phyloP scores from a whole-genome alignment of 257 asterid species.

The Primulina eburnea region DNA sequence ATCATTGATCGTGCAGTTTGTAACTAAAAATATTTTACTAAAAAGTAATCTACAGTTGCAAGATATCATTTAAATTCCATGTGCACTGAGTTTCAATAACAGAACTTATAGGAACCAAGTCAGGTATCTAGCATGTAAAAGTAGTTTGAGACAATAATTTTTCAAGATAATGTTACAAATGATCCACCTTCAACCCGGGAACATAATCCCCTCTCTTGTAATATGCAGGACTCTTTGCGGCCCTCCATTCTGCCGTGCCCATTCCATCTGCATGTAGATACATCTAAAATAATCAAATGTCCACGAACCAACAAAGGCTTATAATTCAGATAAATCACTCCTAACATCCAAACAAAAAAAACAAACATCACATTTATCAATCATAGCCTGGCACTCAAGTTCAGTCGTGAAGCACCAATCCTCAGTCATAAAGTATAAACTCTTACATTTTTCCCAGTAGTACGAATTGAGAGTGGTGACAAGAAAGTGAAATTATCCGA shows the following conservation, averaged over 20 bases:
- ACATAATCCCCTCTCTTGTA: slow-evolving; percentile 99
- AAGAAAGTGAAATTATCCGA: neutral
- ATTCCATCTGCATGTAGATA: slow-evolving; percentile 70
- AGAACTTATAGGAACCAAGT: neutral
- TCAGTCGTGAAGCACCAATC: neutral
- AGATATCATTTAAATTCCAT: slow-evolving; percentile 3
- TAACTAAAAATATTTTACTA: slow-evolving; percentile 9
- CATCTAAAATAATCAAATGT: slow-evolving; percentile 20
- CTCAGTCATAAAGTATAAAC: slow-evolving; percentile 9
- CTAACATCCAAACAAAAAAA: slow-evolving; percentile 8
- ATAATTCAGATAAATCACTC: neutral
- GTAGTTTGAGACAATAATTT: neutral
- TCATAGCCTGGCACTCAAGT: slow-evolving; percentile 8
- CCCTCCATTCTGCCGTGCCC: slow-evolving; percentile 99
- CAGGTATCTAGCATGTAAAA: neutral
- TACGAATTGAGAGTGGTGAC: neutral
- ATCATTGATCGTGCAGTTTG: slow-evolving; percentile 2
- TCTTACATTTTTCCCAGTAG: neutral
- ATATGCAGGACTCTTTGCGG: slow-evolving; percentile 93
- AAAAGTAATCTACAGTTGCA: slow-evolving; percentile 4
- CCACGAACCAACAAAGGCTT: neutral
- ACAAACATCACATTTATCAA: neutral
- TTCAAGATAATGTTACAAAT: neutral
- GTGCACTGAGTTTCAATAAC: slow-evolving; percentile 3
- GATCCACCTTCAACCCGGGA: slow-evolving; percentile 85